Base-by-base conservation (phyloP, 768 basidiomycete genomes). In the Auriscalpium microsporum region DNA sequence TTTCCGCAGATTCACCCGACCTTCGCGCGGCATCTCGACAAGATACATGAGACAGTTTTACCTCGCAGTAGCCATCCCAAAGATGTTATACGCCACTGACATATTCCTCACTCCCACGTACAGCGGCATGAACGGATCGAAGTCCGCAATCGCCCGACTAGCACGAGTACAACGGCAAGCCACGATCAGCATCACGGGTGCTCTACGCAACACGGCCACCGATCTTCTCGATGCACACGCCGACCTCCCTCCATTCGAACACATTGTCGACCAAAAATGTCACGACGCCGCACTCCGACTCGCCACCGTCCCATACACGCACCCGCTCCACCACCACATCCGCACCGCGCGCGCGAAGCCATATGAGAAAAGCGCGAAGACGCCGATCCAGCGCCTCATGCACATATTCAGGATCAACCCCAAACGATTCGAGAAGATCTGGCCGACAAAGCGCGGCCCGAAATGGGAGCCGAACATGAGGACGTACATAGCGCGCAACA, bases 111-210 rank as follows among this genome's bases (percentile, higher is more conserved):
- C n/a, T n/a, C n/a, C n/a, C n/a, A 11, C 23, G 19, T 10, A 51
- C 42, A 8, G 4, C 4, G n/a, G 10, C 13, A 40, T 44, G 5
- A 34, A 8, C 9, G 62, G 57, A 1, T 54, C 57, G 7, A 38
- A 55, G 21, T 45, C 48, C 2, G 37, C 45, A 5, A 44, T 46
- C 1, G 16, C 45, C 21, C 21, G 37, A 3, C 34, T 64, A 0
- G 37, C 21, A 2, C 46, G 42, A 4, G 47, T 67, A 0, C 67
- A 70, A 50, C 53, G 69, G 0, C 37, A 37, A 0, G 68, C 65
- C 0, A 55, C 56, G 1, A 49, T 62, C 0, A 40, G 36, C 2
- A 64, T 64, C 19, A 65, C 65, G 36, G 58, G 58, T 8, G 62
- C 63, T 9, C 45, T 62, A 23, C 23, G 56, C 21, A 57, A 52